These are phyloP conservation scores for Wickerhamiella australiensis DNA, from an alignment of 805 yeast genomes.

Conservation along the genomic window DNA sequence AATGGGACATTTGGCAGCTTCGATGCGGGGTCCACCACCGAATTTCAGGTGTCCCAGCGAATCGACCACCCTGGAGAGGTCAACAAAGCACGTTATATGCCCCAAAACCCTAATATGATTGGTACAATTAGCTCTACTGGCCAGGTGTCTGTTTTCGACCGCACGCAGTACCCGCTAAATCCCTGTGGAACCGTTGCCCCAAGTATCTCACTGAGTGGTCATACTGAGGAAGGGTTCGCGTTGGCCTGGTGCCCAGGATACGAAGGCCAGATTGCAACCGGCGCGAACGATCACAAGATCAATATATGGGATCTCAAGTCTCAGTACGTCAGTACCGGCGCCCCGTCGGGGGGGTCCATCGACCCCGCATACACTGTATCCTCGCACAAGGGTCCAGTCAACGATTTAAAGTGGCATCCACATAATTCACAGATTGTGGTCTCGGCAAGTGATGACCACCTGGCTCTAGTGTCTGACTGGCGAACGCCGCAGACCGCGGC, in stretches of 20 bases:
- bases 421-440: constrained; percentile 50
- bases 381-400: constrained; percentile 42
- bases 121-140: constrained; percentile 63
- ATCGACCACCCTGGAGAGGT: constrained; percentile 63
- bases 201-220: constrained; percentile 39
- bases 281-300: constrained; percentile 51
- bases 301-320: constrained; percentile 56
- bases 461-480: constrained; percentile 14
- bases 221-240: constrained; percentile 43
- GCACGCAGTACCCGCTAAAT: constrained; percentile 63
- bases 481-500: not conserved
- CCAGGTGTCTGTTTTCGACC: constrained; percentile 53
- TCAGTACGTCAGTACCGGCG: constrained; percentile 23
- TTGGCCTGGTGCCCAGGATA: constrained; percentile 58
- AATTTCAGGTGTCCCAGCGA: constrained; percentile 39
- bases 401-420: constrained; percentile 61
- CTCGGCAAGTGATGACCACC: constrained; percentile 52
- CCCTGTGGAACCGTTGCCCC: constrained; percentile 34
- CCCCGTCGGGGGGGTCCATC: constrained; percentile 15
- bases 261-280: constrained; percentile 50
- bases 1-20: constrained; percentile 28
- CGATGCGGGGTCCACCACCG: constrained; percentile 24
- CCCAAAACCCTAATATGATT: constrained; percentile 75
- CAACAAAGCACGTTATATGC: constrained; percentile 60
- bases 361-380: constrained; percentile 24